Percentiles rank a stretch among this genome's conserved stretches.
These are phyloP conservation scores for Steccherinum ochraceum DNA, from an alignment of 768 basidiomycete genomes.

Conservation along the genomic window DNA sequence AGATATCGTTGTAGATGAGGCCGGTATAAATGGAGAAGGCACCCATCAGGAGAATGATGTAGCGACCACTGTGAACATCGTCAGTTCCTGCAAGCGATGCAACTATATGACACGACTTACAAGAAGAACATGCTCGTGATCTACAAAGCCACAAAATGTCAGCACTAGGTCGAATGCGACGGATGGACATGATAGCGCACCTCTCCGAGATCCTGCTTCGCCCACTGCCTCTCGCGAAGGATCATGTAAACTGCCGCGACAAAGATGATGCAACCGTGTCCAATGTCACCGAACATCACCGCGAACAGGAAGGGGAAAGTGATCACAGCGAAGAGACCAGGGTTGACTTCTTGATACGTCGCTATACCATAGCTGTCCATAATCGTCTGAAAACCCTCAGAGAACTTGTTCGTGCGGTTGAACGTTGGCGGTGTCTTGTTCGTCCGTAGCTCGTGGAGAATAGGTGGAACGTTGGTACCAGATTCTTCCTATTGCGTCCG, in stretches of 20 bases:
- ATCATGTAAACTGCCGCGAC: conserved; percentile 81
- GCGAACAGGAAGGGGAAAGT: conserved; percentile 99
- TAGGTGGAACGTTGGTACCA: conserved; percentile 87
- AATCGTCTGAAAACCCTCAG: conserved; percentile 94
- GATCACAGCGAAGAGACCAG: conserved; percentile 84
- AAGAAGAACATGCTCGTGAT: conserved; percentile 89
- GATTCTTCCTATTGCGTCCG: conserved; percentile 62
- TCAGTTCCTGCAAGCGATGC: conserved; percentile 13
- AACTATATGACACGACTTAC: conserved; percentile 41
- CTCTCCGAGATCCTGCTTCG: conserved; percentile 69
- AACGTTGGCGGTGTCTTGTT: conserved; percentile 93
- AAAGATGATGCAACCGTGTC: conserved; percentile 85
- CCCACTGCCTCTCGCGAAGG: conserved; percentile 72
- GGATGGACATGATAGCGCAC: conserved; percentile 31
- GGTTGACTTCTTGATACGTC: conserved; percentile 94
- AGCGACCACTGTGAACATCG: conserved; percentile 67
- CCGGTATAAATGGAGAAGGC: conserved; percentile 94
- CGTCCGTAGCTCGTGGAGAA: conserved; percentile 85
- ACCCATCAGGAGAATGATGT: conserved; percentile 99
- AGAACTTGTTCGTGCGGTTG: conserved; percentile 92
- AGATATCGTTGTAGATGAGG: conserved; percentile 97
- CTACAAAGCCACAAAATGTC: conserved; percentile 29
- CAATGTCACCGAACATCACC: conserved; percentile 99
- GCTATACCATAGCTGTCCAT: conserved; percentile 98
- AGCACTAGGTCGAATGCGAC: neutral